These are phyloP conservation scores for Novymonas esmeraldas DNA, from an alignment of 208 protist genomes.

Conservation along the genomic window DNA sequence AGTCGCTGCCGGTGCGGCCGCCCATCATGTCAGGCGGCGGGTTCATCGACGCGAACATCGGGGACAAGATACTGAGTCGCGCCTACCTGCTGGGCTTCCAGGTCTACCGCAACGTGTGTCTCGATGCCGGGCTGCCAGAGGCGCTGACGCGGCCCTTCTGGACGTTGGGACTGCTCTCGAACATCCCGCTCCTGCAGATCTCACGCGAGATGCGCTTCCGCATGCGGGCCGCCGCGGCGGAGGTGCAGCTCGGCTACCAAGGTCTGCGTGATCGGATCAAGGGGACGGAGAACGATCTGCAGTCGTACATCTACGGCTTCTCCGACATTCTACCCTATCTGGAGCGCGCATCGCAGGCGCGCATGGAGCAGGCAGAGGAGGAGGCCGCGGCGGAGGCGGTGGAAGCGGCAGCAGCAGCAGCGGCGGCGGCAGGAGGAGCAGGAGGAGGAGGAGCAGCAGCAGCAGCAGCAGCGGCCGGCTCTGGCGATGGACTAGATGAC, in stretches of 20 bases:
- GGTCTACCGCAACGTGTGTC: constrained; percentile 41
- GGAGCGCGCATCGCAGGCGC: constrained; percentile 25
- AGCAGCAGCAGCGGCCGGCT: background rate
- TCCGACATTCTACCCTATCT: constrained; percentile 29
- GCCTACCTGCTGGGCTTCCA: constrained; percentile 44
- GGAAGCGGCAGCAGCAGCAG: constrained; percentile 14
- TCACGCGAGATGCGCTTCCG: constrained; percentile 53
- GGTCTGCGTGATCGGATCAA: constrained; percentile 41
- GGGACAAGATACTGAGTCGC: constrained; percentile 51
- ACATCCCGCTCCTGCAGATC: constrained; percentile 53
- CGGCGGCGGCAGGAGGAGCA: background rate
- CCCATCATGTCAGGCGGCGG: constrained; percentile 44
- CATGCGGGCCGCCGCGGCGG: constrained; percentile 50
- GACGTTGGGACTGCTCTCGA: constrained; percentile 37
- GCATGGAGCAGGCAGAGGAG: constrained; percentile 21
- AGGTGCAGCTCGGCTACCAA: constrained; percentile 45
- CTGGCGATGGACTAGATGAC: too few relatives aligned
- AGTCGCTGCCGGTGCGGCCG: constrained; percentile 40
- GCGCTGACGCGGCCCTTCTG: constrained; percentile 48
- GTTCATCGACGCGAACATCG: constrained; percentile 49
- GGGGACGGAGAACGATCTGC: constrained; percentile 48
- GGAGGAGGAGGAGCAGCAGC: background rate
- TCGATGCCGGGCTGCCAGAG: constrained; percentile 50
- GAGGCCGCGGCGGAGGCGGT: constrained; percentile 27
- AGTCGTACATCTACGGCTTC: constrained; percentile 42